Base-by-base conservation (phyloP, 1,139 yeast genomes). In the Magnusiomyces paraingens region DNA sequence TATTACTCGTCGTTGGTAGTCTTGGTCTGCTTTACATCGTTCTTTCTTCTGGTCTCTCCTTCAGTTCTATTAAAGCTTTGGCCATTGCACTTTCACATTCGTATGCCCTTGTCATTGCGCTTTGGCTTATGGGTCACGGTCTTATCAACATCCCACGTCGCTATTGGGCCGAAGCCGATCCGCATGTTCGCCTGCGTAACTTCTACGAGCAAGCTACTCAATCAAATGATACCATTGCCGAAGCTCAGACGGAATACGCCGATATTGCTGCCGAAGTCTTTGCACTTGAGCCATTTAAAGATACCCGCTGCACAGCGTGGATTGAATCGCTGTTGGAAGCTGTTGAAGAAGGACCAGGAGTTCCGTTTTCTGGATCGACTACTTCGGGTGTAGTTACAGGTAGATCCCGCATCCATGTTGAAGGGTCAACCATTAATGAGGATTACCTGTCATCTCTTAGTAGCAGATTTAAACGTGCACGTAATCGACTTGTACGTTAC, bases 71-170 rank as follows among this genome's bases (percentile, higher is more conserved):
- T 64, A 85, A 84, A 65, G 76, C 84, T 50, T 76, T 87, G 71
- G 76, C 85, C 15, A 85, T 88, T 59, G 93, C 94, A 0, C 64
- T 86, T 32, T 81, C 94, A 0, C 94, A 88, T 66, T 82, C 86
- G n/a, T 88, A 87, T 66, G 80, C 95, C 0, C 75, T 88, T 64
- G 75, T 84, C 1, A 66, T 88, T 48, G 91, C 94, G 0, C 74
- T 86, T 35, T 87, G 94, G 94, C 72, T 88, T 54, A 83, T 88
- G 86, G 88, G 93, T 1, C 93, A 87, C 65, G 95, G 95, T 0
- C 69, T 87, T 53, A 80, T 86, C 22, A 77, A 78, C 52, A 74
- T 86, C 2, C 95, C 95, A 0, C 73, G 87, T 54, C 69, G 75
- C 43, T 68, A 72, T 57, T 84, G 87, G 81, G 69, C 71, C 52